phyloP scores from a whole-genome alignment of 441 rosid species.

The Biscutella auriculata region DNA sequence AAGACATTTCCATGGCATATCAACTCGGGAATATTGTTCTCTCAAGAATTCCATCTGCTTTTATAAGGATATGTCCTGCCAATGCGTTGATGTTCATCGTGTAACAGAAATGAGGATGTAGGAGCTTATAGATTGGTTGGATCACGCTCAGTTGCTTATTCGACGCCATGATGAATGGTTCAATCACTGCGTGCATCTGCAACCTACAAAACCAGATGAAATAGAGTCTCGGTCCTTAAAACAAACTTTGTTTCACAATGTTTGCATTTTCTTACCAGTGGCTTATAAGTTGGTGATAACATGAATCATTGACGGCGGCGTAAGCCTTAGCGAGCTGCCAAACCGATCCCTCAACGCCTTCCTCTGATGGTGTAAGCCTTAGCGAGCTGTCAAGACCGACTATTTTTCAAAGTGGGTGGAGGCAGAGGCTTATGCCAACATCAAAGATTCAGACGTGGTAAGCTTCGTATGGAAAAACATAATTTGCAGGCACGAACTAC shows the following conservation, averaged over 20 bases:
- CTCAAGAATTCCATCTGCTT: constrained; percentile 63
- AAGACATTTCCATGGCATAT: constrained; percentile 74
- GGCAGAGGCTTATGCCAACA: too few species aligned
- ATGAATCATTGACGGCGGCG: constrained; percentile 72
- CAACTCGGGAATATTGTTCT: constrained; percentile 53
- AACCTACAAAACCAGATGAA: constrained; percentile 33
- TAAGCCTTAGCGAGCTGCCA: constrained; percentile 96
- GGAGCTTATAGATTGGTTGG: constrained; percentile 77
- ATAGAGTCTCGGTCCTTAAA: neutral
- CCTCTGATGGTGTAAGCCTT: constrained; percentile 50
- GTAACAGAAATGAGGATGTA: constrained; percentile 85
- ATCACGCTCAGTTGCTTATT: constrained; percentile 66
- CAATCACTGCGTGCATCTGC: constrained; percentile 73
- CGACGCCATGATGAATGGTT: constrained; percentile 73
- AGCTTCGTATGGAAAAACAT: too few species aligned
- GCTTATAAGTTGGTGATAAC: constrained; percentile 78
- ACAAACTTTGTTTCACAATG: neutral
- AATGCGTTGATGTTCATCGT: constrained; percentile 89
- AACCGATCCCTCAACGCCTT: constrained; percentile 45
- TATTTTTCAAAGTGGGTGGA: too few species aligned
- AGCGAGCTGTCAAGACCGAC: too few species aligned
- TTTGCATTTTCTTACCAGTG: constrained; percentile 49
- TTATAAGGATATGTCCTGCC: constrained; percentile 65
- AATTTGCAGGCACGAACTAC: too few species aligned
- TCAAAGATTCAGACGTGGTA: too few species aligned